Base-by-base conservation (phyloP, 1,139 yeast species). In the Geotrichum phurueaensis region DNA sequence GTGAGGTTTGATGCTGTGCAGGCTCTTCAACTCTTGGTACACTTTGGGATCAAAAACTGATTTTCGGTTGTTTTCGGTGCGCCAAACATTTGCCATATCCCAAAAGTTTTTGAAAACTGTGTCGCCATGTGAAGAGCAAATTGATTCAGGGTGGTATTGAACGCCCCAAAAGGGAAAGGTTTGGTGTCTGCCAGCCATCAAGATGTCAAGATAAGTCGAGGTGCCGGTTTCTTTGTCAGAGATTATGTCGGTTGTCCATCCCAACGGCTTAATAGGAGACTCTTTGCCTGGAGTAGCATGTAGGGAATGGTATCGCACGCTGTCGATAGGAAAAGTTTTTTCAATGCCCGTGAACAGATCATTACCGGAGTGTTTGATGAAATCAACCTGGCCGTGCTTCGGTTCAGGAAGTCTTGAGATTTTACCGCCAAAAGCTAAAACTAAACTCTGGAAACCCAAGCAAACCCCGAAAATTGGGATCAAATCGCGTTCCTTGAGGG, bases 101-200 rank as follows among this genome's bases (percentile, higher is more conserved):
- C 89, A 81, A 71, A 94, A 94, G 69, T 87, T 88, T 25, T 67
- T 65, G 2, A 92, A 71, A 60, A 94, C 73, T 7, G 73, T 70
- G 2, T 72, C 78, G 0, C 99, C 99, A 57, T 75, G 70, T 13
- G 78, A 76, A 0, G 98, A 91, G 69, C 97, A 90, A 51, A 94
- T 83, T 0, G 97, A 90, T 70, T 95, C 99, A 0, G 99, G 99
- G 69, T 95, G 99, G 69, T 92, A 95, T 69, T 95, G 99, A 1
- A 95, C 97, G 0, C 97, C 99, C 73, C 80, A 92, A 74, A 87
- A 88, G 0, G 98, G 98, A 31, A 77, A 74, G 0, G 58, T 31
- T 0, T 60, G 67, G 69, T 89, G 94, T 68, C 76, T 81, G 0
- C 82, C 95, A 0, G 96, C 96, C 99, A 94, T 92, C 51, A 90